These are phyloP conservation scores for Leptodermis oblonga DNA, from an alignment of 257 asterid species.

Conservation along the genomic window DNA sequence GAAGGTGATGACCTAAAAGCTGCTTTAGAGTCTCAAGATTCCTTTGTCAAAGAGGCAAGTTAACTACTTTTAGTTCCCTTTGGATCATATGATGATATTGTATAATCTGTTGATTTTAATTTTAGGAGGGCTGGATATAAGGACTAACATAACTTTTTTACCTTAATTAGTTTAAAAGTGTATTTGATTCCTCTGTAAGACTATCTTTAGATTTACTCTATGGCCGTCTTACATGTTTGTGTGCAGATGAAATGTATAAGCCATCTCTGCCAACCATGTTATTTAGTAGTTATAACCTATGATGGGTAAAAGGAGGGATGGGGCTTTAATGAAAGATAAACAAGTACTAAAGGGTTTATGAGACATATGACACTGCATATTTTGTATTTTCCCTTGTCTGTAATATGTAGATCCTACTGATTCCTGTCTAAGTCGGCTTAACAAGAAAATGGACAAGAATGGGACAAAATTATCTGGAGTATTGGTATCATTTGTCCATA, in stretches of 20 bases:
- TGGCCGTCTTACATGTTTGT: neutral
- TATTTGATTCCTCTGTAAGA: neutral
- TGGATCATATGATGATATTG: neutral
- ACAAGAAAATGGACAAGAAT: neutral
- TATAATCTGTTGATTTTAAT: neutral
- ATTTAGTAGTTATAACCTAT: neutral
- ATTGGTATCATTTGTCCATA: neutral
- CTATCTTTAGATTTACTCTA: neutral
- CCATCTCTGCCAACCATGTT: neutral
- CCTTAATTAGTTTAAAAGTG: neutral
- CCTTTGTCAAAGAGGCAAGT: conserved; percentile 75
- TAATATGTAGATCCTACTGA: neutral
- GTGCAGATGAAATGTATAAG: neutral
- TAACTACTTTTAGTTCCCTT: conserved; percentile 12
- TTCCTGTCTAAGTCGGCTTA: neutral
- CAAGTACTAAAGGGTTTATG: neutral
- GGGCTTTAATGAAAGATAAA: neutral
- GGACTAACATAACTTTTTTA: neutral
- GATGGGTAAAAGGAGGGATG: neutral
- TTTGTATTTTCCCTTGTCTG: neutral
- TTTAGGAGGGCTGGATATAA: too few species aligned
- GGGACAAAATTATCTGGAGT: neutral
- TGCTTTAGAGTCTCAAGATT: conserved; percentile 48
- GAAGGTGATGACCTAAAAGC: conserved; percentile 60
- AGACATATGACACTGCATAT: neutral